Evolutionary conservation across 1,284 basidiomycete genomes (phyloP).

Genomic region (Gymnopus androsaceus): DNA sequence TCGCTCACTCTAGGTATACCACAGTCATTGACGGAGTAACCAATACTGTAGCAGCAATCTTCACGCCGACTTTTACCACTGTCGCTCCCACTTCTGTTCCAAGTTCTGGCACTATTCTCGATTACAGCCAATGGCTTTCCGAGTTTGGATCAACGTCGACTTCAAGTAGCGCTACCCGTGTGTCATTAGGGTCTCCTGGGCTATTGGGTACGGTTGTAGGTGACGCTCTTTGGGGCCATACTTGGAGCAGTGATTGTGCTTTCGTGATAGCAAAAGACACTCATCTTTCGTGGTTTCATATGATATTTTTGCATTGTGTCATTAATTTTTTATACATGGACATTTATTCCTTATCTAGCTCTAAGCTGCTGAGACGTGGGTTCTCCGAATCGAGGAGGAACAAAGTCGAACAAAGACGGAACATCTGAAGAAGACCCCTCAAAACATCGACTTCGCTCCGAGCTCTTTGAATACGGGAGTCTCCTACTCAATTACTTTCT

Average conservation of each 20-base stretch:
- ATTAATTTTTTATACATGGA: conserved; percentile 1
- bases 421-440: no score
- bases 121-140: conserved; percentile 55
- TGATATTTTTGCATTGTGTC: background rate
- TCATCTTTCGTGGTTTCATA: background rate
- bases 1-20: no score
- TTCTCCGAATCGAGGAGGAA: no score
- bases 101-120: conserved; percentile 52
- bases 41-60: conserved; percentile 46
- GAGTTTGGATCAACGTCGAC: conserved; percentile 44
- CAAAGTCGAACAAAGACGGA: no score
- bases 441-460: no score
- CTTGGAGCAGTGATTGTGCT: background rate
- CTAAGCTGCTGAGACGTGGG: no score
- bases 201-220: background rate
- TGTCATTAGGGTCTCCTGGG: background rate
- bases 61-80: conserved; percentile 56
- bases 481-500: no score
- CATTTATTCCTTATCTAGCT: background rate
- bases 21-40: conserved; percentile 58
- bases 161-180: background rate
- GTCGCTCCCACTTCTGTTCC: conserved; percentile 38
- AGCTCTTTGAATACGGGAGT: no score
- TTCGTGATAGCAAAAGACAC: background rate
- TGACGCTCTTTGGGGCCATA: background rate